Evolutionary conservation across 345 rosid species (phyloP).

Genomic region (Citrus maxima): DNA sequence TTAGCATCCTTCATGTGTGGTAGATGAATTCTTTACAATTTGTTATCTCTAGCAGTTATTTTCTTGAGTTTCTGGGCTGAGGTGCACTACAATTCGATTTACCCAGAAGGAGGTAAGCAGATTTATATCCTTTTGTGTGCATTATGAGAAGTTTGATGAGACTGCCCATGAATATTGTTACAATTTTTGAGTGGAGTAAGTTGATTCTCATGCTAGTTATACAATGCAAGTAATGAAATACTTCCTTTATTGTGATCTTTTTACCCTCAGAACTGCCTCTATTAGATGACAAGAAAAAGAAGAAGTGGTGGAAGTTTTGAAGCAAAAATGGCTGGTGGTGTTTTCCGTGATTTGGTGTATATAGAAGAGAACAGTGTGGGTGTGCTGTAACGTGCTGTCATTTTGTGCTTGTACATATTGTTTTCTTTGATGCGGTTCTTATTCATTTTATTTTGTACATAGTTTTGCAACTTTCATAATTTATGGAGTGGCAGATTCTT

Average conservation of each 20-base stretch:
- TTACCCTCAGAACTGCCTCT: constrained; percentile 30
- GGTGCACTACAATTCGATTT: constrained; percentile 94
- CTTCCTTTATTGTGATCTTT: not conserved
- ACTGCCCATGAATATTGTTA: not conserved
- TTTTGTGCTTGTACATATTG: not conserved
- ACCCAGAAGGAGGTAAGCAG: constrained; percentile 77
- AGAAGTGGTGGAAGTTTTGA: constrained; percentile 44
- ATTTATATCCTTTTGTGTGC: not conserved
- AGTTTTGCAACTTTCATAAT: not conserved
- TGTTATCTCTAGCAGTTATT: constrained; percentile 48
- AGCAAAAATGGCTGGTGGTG: constrained; percentile 11
- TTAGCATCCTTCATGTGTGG: not conserved
- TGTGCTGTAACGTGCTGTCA: not conserved
- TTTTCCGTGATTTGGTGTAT: not conserved
- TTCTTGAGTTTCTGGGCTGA: constrained; percentile 97
- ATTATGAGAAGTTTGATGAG: not conserved
- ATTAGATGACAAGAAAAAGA: constrained; percentile 37
- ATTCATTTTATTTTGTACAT: not conserved
- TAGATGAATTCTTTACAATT: not conserved
- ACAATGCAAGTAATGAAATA: too few relatives aligned
- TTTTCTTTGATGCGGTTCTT: not conserved
- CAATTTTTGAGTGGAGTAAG: too few relatives aligned
- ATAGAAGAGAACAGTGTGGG: not conserved
- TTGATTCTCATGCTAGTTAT: too few relatives aligned
- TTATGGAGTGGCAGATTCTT: not conserved